Evolutionary conservation across 2,329 filamentous ascomycete species (phyloP).

Genomic region (Capronia coronata): DNA sequence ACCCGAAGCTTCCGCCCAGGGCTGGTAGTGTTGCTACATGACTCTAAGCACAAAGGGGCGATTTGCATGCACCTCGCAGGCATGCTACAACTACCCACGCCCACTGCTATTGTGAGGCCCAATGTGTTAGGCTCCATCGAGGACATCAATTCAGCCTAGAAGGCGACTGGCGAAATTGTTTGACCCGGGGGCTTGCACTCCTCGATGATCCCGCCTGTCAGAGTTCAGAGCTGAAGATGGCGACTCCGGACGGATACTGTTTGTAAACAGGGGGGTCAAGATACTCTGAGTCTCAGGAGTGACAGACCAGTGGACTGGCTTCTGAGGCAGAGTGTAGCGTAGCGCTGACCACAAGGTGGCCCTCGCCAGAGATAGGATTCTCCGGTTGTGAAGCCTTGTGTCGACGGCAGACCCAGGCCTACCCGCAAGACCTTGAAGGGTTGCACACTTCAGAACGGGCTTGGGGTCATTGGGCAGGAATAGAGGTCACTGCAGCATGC

Average conservation of each 20-base stretch:
- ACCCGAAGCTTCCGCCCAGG: constrained; percentile 23
- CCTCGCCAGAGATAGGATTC: constrained; percentile 14
- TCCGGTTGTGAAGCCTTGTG: constrained; percentile 15
- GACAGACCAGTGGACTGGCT: constrained; percentile 1
- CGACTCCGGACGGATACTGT: neutral
- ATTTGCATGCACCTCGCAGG: constrained; percentile 10
- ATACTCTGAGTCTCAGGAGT: constrained; percentile 1
- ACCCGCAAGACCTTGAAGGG: constrained; percentile 1
- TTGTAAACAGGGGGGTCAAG: neutral
- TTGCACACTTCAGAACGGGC: constrained; percentile 17
- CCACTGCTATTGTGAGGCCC: neutral
- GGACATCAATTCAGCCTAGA: neutral
- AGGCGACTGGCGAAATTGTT: neutral
- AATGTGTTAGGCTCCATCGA: neutral
- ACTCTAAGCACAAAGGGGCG: constrained; percentile 15
- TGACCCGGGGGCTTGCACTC: neutral
- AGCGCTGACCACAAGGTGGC: constrained; percentile 22
- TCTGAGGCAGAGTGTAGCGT: constrained; percentile 7
- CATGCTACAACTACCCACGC: neutral
- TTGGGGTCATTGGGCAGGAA: constrained; percentile 15
- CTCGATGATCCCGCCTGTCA: neutral
- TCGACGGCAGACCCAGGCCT: neutral
- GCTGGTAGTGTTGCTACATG: constrained; percentile 14
- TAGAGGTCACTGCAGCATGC: constrained; percentile 11
- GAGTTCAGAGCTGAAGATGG: neutral